Evolutionary conservation across 1,139 yeast species (phyloP).

Genomic region (Petasospora fabianii): DNA sequence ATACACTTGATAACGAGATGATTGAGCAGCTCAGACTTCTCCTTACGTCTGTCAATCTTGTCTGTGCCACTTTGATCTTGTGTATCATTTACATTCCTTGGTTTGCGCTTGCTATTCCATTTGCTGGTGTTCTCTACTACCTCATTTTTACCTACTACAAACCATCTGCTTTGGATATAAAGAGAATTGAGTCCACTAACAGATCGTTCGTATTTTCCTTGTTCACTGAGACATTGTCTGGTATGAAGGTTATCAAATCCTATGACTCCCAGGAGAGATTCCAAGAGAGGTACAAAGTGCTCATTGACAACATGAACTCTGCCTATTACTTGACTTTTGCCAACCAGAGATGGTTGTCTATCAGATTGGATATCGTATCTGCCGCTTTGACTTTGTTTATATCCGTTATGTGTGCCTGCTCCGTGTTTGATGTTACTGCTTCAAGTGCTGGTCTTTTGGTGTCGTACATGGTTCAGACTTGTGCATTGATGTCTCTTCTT

Average conservation of each 20-base stretch:
- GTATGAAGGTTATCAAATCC: conserved; percentile 62
- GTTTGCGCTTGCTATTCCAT: conserved; percentile 60
- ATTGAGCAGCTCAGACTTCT: conserved; percentile 49
- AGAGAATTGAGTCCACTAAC: conserved; percentile 64
- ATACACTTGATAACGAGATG: conserved; percentile 54
- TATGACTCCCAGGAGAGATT: conserved; percentile 49
- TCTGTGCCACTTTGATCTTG: conserved; percentile 54
- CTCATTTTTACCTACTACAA: conserved; percentile 53
- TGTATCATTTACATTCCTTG: conserved; percentile 69
- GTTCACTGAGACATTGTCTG: conserved; percentile 67
- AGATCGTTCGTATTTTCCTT: conserved; percentile 71
- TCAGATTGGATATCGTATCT: conserved; percentile 54
- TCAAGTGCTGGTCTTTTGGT: conserved; percentile 70
- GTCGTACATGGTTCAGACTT: conserved; percentile 52
- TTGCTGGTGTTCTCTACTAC: conserved; percentile 40
- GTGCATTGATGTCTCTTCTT: conserved; percentile 45
- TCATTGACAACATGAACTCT: conserved; percentile 58
- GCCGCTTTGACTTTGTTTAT: conserved; percentile 42
- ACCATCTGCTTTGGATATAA: conserved; percentile 67
- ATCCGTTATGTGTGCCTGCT: conserved; percentile 56
- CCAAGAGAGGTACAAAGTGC: conserved; percentile 38
- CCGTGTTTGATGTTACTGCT: conserved; percentile 57
- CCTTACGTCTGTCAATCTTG: conserved; percentile 43
- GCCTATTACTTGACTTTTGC: conserved; percentile 61
- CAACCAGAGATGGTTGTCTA: conserved; percentile 70